A percentile compares a stretch with the other conserved stretches of the same genome.
phyloP scores from a whole-genome alignment of 768 basidiomycete genomes.

The Crepidotus variabilis region DNA sequence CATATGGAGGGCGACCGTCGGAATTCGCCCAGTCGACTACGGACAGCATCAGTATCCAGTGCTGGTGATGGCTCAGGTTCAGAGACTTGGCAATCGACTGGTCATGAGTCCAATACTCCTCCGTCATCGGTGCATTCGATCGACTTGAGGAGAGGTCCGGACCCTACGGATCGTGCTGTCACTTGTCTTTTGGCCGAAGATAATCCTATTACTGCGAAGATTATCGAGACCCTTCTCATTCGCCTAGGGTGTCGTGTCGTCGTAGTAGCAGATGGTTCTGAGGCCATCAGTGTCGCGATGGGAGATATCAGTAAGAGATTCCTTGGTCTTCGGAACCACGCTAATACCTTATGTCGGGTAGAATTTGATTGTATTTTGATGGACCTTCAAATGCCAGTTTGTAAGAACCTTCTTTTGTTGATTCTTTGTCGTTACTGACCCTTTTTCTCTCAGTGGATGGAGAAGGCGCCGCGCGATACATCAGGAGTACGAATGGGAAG shows the following conservation, averaged over 20 bases:
- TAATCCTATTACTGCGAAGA: slow-evolving; percentile 97
- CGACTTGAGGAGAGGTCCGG: slow-evolving; percentile 71
- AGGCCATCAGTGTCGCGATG: slow-evolving; percentile 96
- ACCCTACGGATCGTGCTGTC: slow-evolving; percentile 82
- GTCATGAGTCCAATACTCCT: slow-evolving; percentile 61
- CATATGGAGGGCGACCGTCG: slow-evolving; percentile 78
- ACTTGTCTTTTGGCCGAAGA: slow-evolving; percentile 95
- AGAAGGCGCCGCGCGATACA: slow-evolving; percentile 94
- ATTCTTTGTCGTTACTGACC: slow-evolving; percentile 1
- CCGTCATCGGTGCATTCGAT: slow-evolving; percentile 85
- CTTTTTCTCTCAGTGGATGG: slow-evolving; percentile 66
- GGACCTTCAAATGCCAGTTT: slow-evolving; percentile 93
- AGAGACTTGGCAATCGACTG: slow-evolving; percentile 67
- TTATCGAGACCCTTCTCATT: slow-evolving; percentile 90
- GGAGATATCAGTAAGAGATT: slow-evolving; percentile 86
- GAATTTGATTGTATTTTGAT: slow-evolving; percentile 96
- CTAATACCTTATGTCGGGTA: slow-evolving; percentile 30
- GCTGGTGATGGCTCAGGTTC: slow-evolving; percentile 76
- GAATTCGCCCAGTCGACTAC: slow-evolving; percentile 77
- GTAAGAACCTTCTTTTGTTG: slow-evolving; percentile 43
- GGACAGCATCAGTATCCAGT: slow-evolving; percentile 84
- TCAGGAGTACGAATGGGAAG: slow-evolving; percentile 95
- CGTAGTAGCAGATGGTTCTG: slow-evolving; percentile 93
- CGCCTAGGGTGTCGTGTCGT: slow-evolving; percentile 94
- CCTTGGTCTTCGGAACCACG: slow-evolving; percentile 2